A percentile compares a stretch with the other conserved stretches of the same genome.
phyloP scores from a whole-genome alignment of 345 rosid genomes.

The Anacardium occidentale region DNA sequence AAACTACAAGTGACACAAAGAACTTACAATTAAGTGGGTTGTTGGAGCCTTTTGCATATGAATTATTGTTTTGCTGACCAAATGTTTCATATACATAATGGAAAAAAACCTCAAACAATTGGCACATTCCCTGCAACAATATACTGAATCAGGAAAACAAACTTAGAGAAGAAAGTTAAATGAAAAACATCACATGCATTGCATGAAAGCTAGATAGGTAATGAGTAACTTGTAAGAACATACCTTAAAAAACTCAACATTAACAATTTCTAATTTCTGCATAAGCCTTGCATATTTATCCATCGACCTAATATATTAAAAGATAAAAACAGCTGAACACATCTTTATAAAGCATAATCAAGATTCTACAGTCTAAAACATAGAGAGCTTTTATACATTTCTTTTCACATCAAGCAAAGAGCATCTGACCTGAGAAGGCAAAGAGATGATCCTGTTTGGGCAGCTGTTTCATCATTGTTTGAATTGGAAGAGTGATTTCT shows the following conservation, averaged over 20 bases:
- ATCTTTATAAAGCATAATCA: not conserved
- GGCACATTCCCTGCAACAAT: slow-evolving; percentile 92
- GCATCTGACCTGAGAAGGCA: slow-evolving; percentile 80
- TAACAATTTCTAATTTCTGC: slow-evolving; percentile 94
- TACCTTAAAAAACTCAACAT: slow-evolving; percentile 95
- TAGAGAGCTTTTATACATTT: not conserved
- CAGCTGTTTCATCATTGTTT: slow-evolving; percentile 62
- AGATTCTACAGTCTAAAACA: not conserved
- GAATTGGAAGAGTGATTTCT: slow-evolving; percentile 42
- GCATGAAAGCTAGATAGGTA: slow-evolving; percentile 8
- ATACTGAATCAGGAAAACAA: slow-evolving; percentile 57
- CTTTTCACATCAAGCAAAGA: slow-evolving; percentile 1
- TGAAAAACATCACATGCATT: slow-evolving; percentile 9
- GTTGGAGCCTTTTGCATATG: slow-evolving; percentile 55
- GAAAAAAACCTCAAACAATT: slow-evolving; percentile 81
- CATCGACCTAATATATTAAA: slow-evolving; percentile 66
- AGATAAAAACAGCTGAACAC: slow-evolving; percentile 26
- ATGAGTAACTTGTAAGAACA: slow-evolving; percentile 11
- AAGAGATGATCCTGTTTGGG: slow-evolving; percentile 96
- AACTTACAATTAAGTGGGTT: slow-evolving; percentile 72
- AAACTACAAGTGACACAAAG: slow-evolving; percentile 14
- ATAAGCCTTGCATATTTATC: slow-evolving; percentile 97
- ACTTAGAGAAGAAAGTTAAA: slow-evolving; percentile 31
- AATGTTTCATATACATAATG: slow-evolving; percentile 73
- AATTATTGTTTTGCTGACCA: slow-evolving; percentile 53